phyloP scores from a whole-genome alignment of 108 stramenopile genomes.

The Chaetoceros tenuissimus region DNA sequence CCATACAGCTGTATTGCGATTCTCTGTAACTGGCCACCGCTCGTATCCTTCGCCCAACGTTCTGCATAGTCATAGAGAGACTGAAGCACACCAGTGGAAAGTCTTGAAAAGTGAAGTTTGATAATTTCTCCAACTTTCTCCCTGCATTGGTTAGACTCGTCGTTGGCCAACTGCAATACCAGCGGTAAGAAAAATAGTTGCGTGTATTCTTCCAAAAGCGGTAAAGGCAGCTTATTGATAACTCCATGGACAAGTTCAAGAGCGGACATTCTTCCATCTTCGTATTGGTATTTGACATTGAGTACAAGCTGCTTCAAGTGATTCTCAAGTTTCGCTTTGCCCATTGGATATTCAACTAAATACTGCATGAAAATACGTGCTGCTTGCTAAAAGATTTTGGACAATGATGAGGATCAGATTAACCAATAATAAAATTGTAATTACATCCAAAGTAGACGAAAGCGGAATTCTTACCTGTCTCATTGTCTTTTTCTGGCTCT shows the following conservation, averaged over 20 bases:
- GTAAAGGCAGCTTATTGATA: slow-evolving; percentile 58
- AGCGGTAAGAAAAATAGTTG: slow-evolving; percentile 80
- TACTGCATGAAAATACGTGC: slow-evolving; percentile 65
- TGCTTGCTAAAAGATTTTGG: slow-evolving; percentile 37
- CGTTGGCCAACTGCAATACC: slow-evolving; percentile 82
- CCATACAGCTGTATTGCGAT: slow-evolving; percentile 70
- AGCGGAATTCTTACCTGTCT: slow-evolving; percentile 45
- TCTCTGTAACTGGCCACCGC: slow-evolving; percentile 31
- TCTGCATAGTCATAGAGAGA: slow-evolving; percentile 51
- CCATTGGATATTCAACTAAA: slow-evolving; percentile 85
- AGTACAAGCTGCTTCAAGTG: slow-evolving; percentile 73
- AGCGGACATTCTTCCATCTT: slow-evolving; percentile 80
- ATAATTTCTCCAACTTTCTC: slow-evolving; percentile 48
- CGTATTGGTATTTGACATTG: slow-evolving; percentile 83
- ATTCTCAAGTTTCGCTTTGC: slow-evolving; percentile 52
- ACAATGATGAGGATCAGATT: background rate
- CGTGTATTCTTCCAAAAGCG: slow-evolving; percentile 49
- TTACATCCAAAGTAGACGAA: slow-evolving; percentile 1
- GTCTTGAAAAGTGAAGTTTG: slow-evolving; percentile 39
- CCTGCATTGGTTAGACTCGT: slow-evolving; percentile 75
- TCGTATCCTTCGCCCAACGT: slow-evolving; percentile 50
- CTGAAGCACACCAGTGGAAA: slow-evolving; percentile 46
- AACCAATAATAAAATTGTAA: slow-evolving; percentile 1
- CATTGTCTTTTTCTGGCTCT: slow-evolving; percentile 60
- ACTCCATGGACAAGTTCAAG: slow-evolving; percentile 42